Percentiles rank a stretch among this genome's conserved stretches.
Evolutionary conservation across 1,284 basidiomycete genomes (phyloP).

Genomic region (Moesziomyces antarcticus): DNA sequence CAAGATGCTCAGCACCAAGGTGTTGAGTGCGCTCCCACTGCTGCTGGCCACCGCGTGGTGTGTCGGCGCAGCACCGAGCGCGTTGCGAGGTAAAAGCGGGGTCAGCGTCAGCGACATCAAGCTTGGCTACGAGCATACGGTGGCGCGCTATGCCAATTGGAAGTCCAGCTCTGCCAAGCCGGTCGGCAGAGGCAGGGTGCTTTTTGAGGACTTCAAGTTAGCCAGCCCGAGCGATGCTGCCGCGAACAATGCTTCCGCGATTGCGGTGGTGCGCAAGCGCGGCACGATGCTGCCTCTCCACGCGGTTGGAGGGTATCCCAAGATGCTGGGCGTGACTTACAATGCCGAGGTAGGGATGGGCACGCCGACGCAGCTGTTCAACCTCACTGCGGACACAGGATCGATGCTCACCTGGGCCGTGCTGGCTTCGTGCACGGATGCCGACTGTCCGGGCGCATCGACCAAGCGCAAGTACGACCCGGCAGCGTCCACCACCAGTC

Average conservation of each 20-base stretch:
- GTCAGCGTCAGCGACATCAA: constrained; percentile 18
- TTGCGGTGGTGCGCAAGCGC: constrained; percentile 1
- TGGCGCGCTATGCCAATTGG: constrained; percentile 21
- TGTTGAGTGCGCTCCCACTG: not conserved
- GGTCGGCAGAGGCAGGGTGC: not conserved
- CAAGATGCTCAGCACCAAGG: too few relatives aligned
- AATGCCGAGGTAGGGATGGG: constrained; percentile 29
- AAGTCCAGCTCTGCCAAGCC: constrained; percentile 2
- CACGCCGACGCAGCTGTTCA: constrained; percentile 24
- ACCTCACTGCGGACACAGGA: constrained; percentile 38
- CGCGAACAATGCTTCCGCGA: not conserved
- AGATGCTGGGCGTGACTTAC: constrained; percentile 40
- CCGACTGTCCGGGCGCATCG: constrained; percentile 17
- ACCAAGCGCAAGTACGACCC: constrained; percentile 23
- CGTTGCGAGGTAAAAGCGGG: too few relatives aligned
- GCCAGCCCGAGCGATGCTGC: not conserved
- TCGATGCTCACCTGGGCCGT: constrained; percentile 42
- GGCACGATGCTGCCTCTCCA: constrained; percentile 14
- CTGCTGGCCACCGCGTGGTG: not conserved
- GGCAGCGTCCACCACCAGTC: constrained; percentile 14
- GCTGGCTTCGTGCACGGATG: constrained; percentile 13
- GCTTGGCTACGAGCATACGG: constrained; percentile 12
- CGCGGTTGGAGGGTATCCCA: constrained; percentile 27
- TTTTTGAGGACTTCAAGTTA: constrained; percentile 11
- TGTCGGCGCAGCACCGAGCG: not conserved